A percentile compares a stretch with the other conserved stretches of the same genome.
Conservation (phyloP, 2,329 filamentous ascomycete genomes). For the Orbilia javanica region DNA sequence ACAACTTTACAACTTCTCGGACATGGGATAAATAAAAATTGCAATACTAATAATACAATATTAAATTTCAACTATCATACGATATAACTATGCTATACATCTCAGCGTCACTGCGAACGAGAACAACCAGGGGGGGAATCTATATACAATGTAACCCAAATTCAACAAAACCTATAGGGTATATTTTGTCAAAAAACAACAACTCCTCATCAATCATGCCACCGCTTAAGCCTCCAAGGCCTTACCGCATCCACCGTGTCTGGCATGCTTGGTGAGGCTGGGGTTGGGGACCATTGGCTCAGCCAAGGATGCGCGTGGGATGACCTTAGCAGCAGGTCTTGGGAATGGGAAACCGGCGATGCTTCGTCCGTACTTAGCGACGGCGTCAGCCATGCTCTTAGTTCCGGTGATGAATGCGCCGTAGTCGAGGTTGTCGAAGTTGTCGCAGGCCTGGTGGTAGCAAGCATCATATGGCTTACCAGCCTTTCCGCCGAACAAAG, state of each 20-base stretch:
- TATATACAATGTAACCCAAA: constrained; percentile 20
- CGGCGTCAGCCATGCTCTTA: constrained; percentile 76
- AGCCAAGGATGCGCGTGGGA: constrained; percentile 13
- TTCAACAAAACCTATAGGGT: constrained; percentile 19
- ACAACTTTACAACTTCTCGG: not conserved
- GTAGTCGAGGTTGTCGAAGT: constrained; percentile 52
- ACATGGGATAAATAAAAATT: not conserved
- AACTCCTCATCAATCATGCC: not conserved
- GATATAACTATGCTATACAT: not conserved
- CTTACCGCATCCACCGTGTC: constrained; percentile 40
- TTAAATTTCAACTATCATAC: constrained; percentile 2
- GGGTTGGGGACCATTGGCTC: constrained; percentile 46
- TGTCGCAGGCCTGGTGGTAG: constrained; percentile 58
- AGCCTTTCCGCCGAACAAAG: constrained; percentile 70
- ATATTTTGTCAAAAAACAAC: constrained; percentile 14
- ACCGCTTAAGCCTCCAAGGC: constrained; percentile 26
- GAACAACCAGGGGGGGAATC: constrained; percentile 16
- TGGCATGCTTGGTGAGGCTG: constrained; percentile 41
- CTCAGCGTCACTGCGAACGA: not conserved
- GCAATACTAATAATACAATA: not conserved
- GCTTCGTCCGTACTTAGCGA: constrained; percentile 76
- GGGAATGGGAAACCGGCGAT: constrained; percentile 74
- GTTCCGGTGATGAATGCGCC: constrained; percentile 61
- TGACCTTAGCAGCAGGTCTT: constrained; percentile 45
- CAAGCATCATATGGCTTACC: constrained; percentile 63